Base-by-base conservation (phyloP, 139 green algal genomes). In the Pleodorina starrii region DNA sequence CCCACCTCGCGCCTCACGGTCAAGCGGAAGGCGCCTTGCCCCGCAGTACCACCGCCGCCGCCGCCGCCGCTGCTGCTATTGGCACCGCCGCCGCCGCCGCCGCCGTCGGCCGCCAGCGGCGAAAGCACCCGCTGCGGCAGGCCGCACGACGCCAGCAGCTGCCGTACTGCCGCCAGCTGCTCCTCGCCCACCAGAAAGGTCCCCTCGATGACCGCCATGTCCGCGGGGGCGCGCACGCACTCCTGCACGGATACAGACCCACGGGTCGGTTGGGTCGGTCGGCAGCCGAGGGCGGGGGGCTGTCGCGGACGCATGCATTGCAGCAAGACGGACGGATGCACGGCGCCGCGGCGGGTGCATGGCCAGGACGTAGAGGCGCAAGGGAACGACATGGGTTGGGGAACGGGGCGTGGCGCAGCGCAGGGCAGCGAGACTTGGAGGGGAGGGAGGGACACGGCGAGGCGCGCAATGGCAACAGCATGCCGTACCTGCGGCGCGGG, bases 181-280 rank as follows among this genome's bases (percentile, higher is more conserved):
- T 68, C 21, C 7, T 60, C 9, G 38, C 60, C 73, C 63, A 98
- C 77, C 36, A 82, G 51, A 54, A 97, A 93, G 0, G 11, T 66
- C 29, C 90, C 96, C 76, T 96, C 91, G 5, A 97, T n/a, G 1
- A 95, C 78, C 12, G 96, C 96, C 32, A 80, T 75, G 0, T 86
- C 85, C 10, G 95, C 94, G 5, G 96, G 95, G 0, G 90, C 78
- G 11, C 97, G 93, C 32, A 99, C 90, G 21, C 89, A 95, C 17
- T 97, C 93, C 6, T 80, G 79, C 29, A 25, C 50, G 17, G 50
- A 60, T 17, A 66, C 21, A 9, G 77, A 54, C 44, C 74, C 63
- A 35, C 19, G 32, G 63, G 21, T 57, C 48, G 48, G 48, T 57
- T 12, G 12, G 48, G 48, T 57, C 48, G 12, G 48, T 57, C n/a